These are phyloP conservation scores for Schizothecium vesticola DNA, from an alignment of 495 filamentous ascomycete species.

Conservation along the genomic window DNA sequence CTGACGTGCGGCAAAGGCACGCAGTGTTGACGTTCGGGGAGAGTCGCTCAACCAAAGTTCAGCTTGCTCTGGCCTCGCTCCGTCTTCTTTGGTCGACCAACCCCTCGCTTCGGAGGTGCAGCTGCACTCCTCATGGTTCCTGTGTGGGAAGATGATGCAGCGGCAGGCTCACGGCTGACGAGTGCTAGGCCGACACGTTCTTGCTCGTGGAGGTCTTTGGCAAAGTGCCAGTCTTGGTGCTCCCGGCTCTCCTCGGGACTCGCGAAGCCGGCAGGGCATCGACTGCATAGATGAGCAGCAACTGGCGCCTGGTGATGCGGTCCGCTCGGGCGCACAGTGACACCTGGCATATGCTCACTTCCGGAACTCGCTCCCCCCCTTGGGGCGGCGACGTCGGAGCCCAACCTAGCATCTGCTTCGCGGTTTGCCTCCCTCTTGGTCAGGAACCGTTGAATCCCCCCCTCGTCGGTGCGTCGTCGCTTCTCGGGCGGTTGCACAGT, in stretches of 20 bases:
- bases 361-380: conserved; percentile 21
- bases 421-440: conserved; percentile 29
- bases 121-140: conserved; percentile 28
- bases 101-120: conserved; percentile 25
- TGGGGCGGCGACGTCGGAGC: conserved; percentile 23
- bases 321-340: conserved; percentile 5
- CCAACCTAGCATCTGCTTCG: conserved; percentile 22
- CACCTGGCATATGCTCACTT: conserved; percentile 8
- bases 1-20: background rate
- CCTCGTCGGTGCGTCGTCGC: conserved; percentile 46
- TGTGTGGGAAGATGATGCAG: conserved; percentile 19
- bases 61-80: conserved; percentile 76
- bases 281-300: conserved; percentile 54
- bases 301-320: conserved; percentile 33
- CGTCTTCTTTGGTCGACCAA: conserved; percentile 44
- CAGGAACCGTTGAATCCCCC: conserved; percentile 57
- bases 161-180: conserved; percentile 29
- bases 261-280: conserved; percentile 57
- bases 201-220: conserved; percentile 69
- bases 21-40: background rate
- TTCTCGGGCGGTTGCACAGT: conserved; percentile 42
- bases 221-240: conserved; percentile 96
- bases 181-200: conserved; percentile 44
- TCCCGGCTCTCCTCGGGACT: conserved; percentile 56
- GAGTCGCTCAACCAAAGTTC: conserved; percentile 54